Evolutionary conservation across 441 rosid species (phyloP).

Genomic region (Gossypium gossypioides): DNA sequence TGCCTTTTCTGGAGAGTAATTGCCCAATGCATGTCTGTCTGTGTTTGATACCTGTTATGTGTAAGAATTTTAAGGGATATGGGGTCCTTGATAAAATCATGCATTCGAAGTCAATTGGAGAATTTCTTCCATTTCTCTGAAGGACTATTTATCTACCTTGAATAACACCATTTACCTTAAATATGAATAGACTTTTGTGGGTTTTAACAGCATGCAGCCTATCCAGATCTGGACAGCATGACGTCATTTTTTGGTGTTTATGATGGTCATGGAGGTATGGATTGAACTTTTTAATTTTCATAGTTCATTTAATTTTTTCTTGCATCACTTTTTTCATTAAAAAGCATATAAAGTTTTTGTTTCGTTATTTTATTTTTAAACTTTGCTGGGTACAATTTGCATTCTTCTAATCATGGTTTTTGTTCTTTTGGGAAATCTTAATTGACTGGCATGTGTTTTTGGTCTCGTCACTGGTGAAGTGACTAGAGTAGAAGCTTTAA

Average conservation of each 20-base stretch:
- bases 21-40: not conserved
- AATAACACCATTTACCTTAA: not conserved
- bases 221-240: conserved; percentile 40
- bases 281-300: conserved; percentile 3
- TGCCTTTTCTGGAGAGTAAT: not conserved
- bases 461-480: not conserved
- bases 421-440: not conserved
- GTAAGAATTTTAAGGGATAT: not conserved
- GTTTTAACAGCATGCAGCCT: conserved; percentile 42
- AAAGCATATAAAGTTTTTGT: not conserved
- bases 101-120: not conserved
- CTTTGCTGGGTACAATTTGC: not conserved
- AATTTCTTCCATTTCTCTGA: not conserved
- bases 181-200: conserved; percentile 19
- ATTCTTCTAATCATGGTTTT: not conserved
- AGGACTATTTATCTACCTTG: not conserved
- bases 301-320: not conserved
- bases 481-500: not conserved
- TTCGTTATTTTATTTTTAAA: not conserved
- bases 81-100: not conserved
- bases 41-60: not conserved
- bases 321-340: not conserved
- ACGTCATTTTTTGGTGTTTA: conserved; percentile 63
- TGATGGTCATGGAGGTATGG: conserved; percentile 65
- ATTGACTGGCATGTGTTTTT: not conserved